phyloP scores from a whole-genome alignment of 306 rosid genomes.

The Sicyos baderoa region DNA sequence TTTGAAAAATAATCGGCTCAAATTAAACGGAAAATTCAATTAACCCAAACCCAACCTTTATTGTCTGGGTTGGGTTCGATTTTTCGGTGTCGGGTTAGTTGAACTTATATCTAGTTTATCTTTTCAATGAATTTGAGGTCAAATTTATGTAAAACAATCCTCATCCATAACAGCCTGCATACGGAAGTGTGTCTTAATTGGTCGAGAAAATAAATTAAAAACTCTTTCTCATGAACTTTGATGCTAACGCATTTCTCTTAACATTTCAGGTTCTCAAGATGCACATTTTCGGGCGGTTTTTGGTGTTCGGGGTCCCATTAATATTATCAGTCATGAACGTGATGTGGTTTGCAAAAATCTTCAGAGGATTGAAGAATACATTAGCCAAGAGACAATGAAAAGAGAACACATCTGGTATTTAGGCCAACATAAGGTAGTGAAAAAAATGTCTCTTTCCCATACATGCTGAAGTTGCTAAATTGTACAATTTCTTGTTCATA shows the following conservation, averaged over 20 bases:
- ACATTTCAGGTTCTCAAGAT: conserved; percentile 59
- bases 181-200: not conserved
- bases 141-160: not conserved
- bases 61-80: not conserved
- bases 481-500: conserved; percentile 15
- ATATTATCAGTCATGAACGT: conserved; percentile 67
- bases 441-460: not conserved
- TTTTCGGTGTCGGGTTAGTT: not conserved
- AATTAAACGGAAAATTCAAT: not conserved
- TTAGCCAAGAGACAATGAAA: conserved; percentile 52
- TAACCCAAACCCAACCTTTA: not conserved
- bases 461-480: not conserved
- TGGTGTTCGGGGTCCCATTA: conserved; percentile 61
- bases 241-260: not conserved
- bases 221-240: not conserved
- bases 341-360: conserved; percentile 80
- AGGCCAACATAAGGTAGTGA: conserved; percentile 4
- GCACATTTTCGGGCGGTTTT: conserved; percentile 43
- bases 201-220: not conserved
- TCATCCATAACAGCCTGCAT: not conserved
- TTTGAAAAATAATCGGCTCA: not conserved
- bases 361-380: conserved; percentile 76
- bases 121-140: not conserved
- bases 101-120: not conserved
- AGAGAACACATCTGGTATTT: not conserved